phyloP scores from a whole-genome alignment of 1,284 basidiomycete genomes.

The Ustilago nuda region DNA sequence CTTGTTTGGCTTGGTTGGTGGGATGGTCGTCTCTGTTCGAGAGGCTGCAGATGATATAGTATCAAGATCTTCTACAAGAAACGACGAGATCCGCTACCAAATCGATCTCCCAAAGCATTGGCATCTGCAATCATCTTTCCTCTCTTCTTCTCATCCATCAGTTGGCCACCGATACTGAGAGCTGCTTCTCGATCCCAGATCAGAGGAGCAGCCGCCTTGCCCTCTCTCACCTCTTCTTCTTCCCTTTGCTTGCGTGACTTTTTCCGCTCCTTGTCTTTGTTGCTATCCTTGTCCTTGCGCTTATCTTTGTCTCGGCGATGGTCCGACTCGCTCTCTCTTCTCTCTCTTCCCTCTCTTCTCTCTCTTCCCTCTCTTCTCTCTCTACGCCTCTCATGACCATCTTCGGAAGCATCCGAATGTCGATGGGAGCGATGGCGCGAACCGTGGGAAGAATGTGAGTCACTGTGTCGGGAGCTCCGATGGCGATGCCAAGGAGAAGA shows the following conservation, averaged over 20 bases:
- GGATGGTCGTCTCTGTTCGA: not conserved
- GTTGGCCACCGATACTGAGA: conserved; percentile 40
- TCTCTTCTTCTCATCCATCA: conserved; percentile 54
- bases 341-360: conserved; percentile 7
- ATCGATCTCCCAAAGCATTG: conserved; percentile 41
- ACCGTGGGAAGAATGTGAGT: conserved; percentile 23
- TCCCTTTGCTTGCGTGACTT: conserved; percentile 42
- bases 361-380: conserved; percentile 10
- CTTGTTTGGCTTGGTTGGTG: not conserved
- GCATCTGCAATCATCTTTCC: conserved; percentile 42
- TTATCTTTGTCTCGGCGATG: conserved; percentile 17
- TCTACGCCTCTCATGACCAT: conserved; percentile 10
- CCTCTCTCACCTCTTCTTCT: conserved; percentile 39
- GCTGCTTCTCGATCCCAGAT: conserved; percentile 57
- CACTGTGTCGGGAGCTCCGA: conserved; percentile 24
- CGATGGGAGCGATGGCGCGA: conserved; percentile 14
- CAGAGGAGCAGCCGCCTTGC: conserved; percentile 38
- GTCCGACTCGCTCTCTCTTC: conserved; percentile 9
- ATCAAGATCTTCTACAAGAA: conserved; percentile 22
- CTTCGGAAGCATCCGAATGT: conserved; percentile 25
- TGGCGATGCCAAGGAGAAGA: conserved; percentile 10
- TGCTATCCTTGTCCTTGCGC: conserved; percentile 10
- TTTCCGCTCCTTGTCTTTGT: conserved; percentile 9
- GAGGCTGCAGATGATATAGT: not conserved
- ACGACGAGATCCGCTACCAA: conserved; percentile 44